A percentile compares a stretch with the other conserved stretches of the same genome.
These are phyloP conservation scores for Pseudomonodictys pantanalensis DNA, from an alignment of 495 filamentous ascomycete genomes.

Conservation along the genomic window DNA sequence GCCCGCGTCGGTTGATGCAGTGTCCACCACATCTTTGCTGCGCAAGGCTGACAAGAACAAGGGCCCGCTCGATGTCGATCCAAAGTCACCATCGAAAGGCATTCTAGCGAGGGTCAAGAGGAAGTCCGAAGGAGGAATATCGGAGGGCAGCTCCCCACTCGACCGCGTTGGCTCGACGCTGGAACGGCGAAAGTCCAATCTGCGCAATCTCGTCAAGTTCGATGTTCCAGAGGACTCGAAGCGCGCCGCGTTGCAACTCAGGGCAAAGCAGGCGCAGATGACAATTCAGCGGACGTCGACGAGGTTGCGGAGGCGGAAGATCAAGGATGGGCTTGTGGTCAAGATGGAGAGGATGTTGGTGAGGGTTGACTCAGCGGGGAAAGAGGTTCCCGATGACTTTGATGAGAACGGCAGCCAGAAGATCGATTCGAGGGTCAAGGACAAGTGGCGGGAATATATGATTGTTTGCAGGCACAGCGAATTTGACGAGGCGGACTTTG, in stretches of 20 bases:
- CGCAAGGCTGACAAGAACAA: constrained; percentile 29
- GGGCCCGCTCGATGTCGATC: constrained; percentile 1
- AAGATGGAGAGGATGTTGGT: constrained; percentile 77
- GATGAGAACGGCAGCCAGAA: constrained; percentile 64
- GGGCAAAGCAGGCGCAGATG: constrained; percentile 34
- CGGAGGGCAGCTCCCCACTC: neutral
- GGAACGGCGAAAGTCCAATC: constrained; percentile 19
- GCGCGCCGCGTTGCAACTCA: constrained; percentile 33
- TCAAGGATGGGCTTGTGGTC: constrained; percentile 62
- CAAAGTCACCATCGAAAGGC: constrained; percentile 12
- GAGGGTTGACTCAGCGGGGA: constrained; percentile 56
- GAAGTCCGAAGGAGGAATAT: constrained; percentile 11
- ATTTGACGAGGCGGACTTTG: constrained; percentile 54
- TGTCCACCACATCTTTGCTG: constrained; percentile 30
- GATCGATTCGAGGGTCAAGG: constrained; percentile 57
- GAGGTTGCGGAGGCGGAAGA: constrained; percentile 30
- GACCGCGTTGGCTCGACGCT: neutral
- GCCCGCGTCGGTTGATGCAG: constrained; percentile 24
- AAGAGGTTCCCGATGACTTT: constrained; percentile 60
- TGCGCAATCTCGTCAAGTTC: constrained; percentile 33
- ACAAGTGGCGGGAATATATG: constrained; percentile 72
- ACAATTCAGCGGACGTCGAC: constrained; percentile 30
- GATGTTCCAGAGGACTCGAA: constrained; percentile 34
- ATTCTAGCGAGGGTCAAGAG: constrained; percentile 24
- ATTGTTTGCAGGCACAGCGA: constrained; percentile 63